phyloP scores from a whole-genome alignment of 1,139 yeast species.

The Maudiozyma humilis region DNA sequence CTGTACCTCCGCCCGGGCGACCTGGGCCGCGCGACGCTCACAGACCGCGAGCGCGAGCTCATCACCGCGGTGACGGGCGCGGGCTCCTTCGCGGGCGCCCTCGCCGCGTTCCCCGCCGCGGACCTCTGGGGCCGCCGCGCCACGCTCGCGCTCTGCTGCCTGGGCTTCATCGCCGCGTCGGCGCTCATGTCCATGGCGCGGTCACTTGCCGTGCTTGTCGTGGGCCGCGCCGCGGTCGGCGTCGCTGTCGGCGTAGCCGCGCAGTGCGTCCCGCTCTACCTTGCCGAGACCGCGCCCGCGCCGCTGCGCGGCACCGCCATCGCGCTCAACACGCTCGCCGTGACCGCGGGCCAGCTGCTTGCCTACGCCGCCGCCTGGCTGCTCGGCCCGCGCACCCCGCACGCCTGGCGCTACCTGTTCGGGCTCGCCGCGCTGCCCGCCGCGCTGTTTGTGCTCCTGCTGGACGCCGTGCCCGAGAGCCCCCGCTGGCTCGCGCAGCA shows the following conservation, averaged over 20 bases:
- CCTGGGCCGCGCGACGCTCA: constrained; percentile 24
- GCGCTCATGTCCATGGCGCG: constrained; percentile 33
- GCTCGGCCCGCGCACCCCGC: constrained; percentile 16
- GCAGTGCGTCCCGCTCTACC: constrained; percentile 37
- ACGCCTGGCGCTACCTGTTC: constrained; percentile 39
- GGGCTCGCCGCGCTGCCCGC: constrained; percentile 38
- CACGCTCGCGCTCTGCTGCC: constrained; percentile 28
- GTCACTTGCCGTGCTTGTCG: constrained; percentile 25
- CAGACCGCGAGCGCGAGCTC: constrained; percentile 33
- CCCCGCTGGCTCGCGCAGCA: constrained; percentile 46
- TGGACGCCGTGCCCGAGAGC: constrained; percentile 48
- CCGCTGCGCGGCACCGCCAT: constrained; percentile 34
- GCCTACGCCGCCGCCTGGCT: constrained; percentile 35
- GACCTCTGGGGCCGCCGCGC: constrained; percentile 1
- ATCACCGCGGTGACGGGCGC: constrained; percentile 38
- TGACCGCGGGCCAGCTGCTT: constrained; percentile 40
- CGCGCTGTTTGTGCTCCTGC: constrained; percentile 30
- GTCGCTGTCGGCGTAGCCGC: constrained; percentile 39
- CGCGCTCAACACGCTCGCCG: constrained; percentile 36
- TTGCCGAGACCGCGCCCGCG: constrained; percentile 39
- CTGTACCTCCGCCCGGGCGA: constrained; percentile 32
- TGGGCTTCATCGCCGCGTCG: constrained; percentile 34
- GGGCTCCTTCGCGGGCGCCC: constrained; percentile 39
- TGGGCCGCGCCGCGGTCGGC: constrained; percentile 37
- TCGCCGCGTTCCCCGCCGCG: constrained; percentile 12